Base-by-base conservation (phyloP, 306 rosid species). In the Glycine soja region DNA sequence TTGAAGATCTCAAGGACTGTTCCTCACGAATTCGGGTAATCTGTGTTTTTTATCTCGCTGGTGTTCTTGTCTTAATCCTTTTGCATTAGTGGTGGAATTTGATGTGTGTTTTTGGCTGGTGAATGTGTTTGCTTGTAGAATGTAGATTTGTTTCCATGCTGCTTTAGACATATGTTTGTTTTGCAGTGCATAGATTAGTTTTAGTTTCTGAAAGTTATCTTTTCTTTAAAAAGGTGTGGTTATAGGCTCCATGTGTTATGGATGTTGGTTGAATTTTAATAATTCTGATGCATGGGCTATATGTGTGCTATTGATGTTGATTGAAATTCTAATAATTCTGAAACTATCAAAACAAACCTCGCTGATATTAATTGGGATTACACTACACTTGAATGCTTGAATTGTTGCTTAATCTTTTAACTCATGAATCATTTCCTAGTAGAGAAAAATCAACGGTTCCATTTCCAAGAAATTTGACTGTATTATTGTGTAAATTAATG, bases 1-100 rank as follows among this genome's bases (percentile, higher is more conserved):
- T 74, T 90, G 87, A 89, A 62, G 80, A 88, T 92, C 86, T 85
- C 92, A 2, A 86, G 93, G 57, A 85, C 77, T 43, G 87, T 87
- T 51, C 80, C 81, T 15, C 89, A 86, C 77, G 86, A 81, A 24
- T 79, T 76, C 24, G 91, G 95, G 97, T 92, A 75, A 66, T 73
- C 16, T 3, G 18, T 56, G 14, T 18, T 10, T 67, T 7, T 7
- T 4, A 0, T 74, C 30, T 24, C 30, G 30, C 30, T 24, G 30
- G 30, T 4, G 1, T 74, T 11, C 54, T 71, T 72, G 45, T 61
- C n/a, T 75, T 45, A 45, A 45, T 75, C 10, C 59, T 8, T 24
- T 24, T n/a, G 66, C 72, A 78, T 65, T 63, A 3, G 7, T 19
- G 30, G 42, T 38, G 3, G 12, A 61, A n/a, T 47, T 43, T 76